Base-by-base conservation (phyloP, 805 yeast genomes). In the Monosporozyma yasuniensis region DNA sequence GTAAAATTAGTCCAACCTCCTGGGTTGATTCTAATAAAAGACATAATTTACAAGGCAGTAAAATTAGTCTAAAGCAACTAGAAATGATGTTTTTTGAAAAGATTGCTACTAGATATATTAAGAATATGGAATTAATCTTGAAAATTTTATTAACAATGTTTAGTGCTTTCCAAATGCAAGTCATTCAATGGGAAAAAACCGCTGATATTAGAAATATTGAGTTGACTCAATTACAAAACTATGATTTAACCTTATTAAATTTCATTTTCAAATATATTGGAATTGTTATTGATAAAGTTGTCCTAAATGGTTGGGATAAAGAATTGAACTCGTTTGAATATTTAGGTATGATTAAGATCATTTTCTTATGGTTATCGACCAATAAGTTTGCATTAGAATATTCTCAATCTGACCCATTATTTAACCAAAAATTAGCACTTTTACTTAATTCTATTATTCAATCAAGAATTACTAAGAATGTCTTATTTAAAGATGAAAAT, bases 311-410 rank as follows among this genome's bases (percentile, higher is more conserved):
- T 8, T 67, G 67, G 65, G 42, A 53, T 8, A 57, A 55, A 10
- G 47, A 55, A 18, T 48, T 52, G 18, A 56, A 61, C 12, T 51
- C 55, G 1, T 50, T 32, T 18, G 51, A 60, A 44, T 53, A 54
- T 62, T 32, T 63, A 67, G 55, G 78, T 70, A 47, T 61, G 66
- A 44, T 79, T 0, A 70, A 90, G 56, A 64, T 83, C 9, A 60
- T 77, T 42, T 68, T 78, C 22, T 74, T 77, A 50, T 83, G 87
- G 87, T 58, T 82, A 23, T 77, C 73, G 53, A 74, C 75, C 42
- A 72, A 78, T 50, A 74, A 72, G 51, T 55, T 68, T 37, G 76
- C 75, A 44, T 57, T 69, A 19, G 70, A 61, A 46, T 67, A 59
- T 49, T 57, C 70, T 1, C 72, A 58, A 48, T 59, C 67, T 48